Percentiles rank a stretch among this genome's conserved stretches.
phyloP scores from a whole-genome alignment of 306 rosid genomes.

The Amphicarpaea edgeworthii region DNA sequence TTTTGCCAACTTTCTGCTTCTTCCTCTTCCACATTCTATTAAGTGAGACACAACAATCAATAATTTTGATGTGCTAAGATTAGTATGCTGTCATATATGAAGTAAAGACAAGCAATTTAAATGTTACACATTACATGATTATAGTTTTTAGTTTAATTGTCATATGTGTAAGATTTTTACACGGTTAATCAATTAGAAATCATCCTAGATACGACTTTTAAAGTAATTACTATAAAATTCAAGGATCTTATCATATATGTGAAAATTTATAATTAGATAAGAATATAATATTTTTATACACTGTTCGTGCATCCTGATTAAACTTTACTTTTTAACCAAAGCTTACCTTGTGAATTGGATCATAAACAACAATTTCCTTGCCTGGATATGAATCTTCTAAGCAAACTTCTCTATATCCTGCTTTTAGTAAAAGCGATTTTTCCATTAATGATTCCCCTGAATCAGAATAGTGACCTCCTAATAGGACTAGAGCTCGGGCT shows the following conservation, averaged over 20 bases:
- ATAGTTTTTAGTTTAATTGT: background rate
- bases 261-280: too few species aligned
- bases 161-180: background rate
- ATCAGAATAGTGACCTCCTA: constrained; percentile 73
- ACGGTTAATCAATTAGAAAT: background rate
- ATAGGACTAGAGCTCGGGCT: constrained; percentile 68
- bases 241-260: background rate
- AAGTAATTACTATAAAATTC: background rate
- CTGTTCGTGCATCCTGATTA: background rate
- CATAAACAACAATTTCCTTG: constrained; percentile 50
- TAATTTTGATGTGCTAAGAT: constrained; percentile 13
- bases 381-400: constrained; percentile 50
- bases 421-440: constrained; percentile 69
- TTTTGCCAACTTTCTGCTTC: constrained; percentile 69
- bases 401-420: constrained; percentile 63
- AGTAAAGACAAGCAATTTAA: constrained; percentile 18
- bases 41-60: constrained; percentile 26
- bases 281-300: background rate
- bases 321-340: constrained; percentile 3
- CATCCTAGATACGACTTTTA: background rate
- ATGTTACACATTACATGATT: background rate
- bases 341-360: constrained; percentile 54
- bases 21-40: constrained; percentile 64
- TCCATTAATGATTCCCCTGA: constrained; percentile 67
- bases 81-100: constrained; percentile 18